Conservation (phyloP, 129 eudicot genomes). For the Flaveria linearis region DNA sequence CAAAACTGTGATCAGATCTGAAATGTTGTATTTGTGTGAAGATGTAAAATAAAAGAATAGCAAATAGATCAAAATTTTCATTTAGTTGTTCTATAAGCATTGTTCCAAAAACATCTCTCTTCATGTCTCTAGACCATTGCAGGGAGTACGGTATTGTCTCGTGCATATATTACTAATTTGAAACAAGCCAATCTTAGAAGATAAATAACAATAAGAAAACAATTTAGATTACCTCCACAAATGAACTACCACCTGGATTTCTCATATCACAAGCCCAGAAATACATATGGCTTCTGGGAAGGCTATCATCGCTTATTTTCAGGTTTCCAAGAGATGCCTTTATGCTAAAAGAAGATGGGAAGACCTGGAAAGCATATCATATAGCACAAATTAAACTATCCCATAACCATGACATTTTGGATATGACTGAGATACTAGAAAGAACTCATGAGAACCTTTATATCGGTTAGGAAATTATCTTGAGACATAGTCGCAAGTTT, state of each 20-base stretch:
- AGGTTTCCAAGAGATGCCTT: conserved; percentile 97
- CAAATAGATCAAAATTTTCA: conserved; percentile 1
- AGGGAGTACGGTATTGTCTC: not conserved
- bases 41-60: not conserved
- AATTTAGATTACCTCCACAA: conserved; percentile 75
- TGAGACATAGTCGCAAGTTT: conserved; percentile 93
- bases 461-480: conserved; percentile 86
- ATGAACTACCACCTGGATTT: conserved; percentile 97
- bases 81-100: not conserved
- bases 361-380: conserved; percentile 54
- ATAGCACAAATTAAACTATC: not conserved
- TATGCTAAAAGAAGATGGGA: conserved; percentile 94
- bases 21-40: not conserved
- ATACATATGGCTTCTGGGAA: conserved; percentile 65
- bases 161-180: conserved; percentile 12
- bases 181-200: conserved; percentile 4
- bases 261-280: conserved; percentile 99
- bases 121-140: not conserved
- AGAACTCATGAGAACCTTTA: conserved; percentile 54
- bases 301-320: conserved; percentile 91
- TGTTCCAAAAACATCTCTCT: conserved; percentile 11
- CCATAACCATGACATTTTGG: conserved; percentile 8
- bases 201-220: conserved; percentile 3
- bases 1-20: conserved; percentile 7
- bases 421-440: not conserved